Conservation (phyloP, 768 basidiomycete species). For the Paxillus rubicundulus region DNA sequence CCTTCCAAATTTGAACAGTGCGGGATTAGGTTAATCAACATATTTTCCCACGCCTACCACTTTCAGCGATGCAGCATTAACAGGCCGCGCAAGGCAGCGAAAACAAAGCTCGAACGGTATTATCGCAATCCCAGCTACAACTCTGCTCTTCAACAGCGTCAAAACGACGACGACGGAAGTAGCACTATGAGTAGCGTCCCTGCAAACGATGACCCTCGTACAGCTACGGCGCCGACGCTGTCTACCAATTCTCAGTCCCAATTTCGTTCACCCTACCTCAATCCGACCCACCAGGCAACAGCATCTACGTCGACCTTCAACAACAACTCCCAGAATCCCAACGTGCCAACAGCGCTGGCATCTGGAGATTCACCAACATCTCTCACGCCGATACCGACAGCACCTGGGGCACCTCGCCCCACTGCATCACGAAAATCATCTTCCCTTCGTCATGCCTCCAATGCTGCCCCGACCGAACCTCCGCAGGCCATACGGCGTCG, state of each 20-base stretch:
- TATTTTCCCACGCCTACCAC: conserved; percentile 23
- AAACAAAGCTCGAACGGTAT: conserved; percentile 14
- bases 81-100: conserved; percentile 21
- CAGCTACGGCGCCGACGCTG: conserved; percentile 4
- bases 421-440: conserved; percentile 31
- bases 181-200: conserved; percentile 24
- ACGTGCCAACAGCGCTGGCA: neutral
- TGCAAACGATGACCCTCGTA: conserved; percentile 11
- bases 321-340: conserved; percentile 16
- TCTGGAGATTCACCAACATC: conserved; percentile 9
- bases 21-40: neutral
- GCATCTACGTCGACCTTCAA: conserved; percentile 37
- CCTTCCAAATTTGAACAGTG: neutral
- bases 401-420: conserved; percentile 27
- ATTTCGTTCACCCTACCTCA: conserved; percentile 39
- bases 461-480: conserved; percentile 23
- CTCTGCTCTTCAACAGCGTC: conserved; percentile 5
- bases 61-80: conserved; percentile 14
- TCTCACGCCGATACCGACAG: conserved; percentile 15
- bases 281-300: conserved; percentile 32
- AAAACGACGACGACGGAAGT: conserved; percentile 22
- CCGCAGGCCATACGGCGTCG: conserved; percentile 26
- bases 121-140: neutral
- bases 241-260: conserved; percentile 9
- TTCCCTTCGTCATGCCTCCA: conserved; percentile 30